Evolutionary conservation across 495 filamentous ascomycete genomes (phyloP).

Genomic region (Penicillium verhagenii): DNA sequence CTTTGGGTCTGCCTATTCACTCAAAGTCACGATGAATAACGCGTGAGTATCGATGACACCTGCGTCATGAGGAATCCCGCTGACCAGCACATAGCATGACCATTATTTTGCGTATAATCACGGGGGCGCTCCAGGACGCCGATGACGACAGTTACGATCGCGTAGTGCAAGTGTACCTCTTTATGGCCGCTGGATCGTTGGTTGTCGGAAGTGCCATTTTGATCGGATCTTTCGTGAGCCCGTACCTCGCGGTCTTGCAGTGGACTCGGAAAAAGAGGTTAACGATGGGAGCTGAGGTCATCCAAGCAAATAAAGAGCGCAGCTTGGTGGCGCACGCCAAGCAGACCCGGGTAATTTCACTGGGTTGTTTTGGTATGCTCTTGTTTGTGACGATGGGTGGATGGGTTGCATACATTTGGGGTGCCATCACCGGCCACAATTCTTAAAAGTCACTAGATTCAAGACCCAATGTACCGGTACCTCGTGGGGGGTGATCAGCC

Average conservation of each 20-base stretch:
- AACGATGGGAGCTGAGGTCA: constrained; percentile 26
- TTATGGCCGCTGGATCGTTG: constrained; percentile 30
- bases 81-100: constrained; percentile 35
- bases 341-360: constrained; percentile 26
- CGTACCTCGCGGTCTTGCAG: constrained; percentile 34
- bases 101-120: constrained; percentile 45
- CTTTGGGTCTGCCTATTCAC: constrained; percentile 43
- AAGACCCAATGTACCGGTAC: constrained; percentile 1
- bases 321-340: constrained; percentile 20
- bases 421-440: constrained; percentile 40
- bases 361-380: constrained; percentile 31
- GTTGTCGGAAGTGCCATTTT: constrained; percentile 32
- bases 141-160: constrained; percentile 39
- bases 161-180: constrained; percentile 41
- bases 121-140: constrained; percentile 43
- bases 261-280: constrained; percentile 43
- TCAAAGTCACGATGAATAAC: constrained; percentile 49
- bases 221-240: constrained; percentile 20
- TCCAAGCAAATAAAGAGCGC: constrained; percentile 26
- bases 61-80: not conserved
- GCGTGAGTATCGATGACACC: constrained; percentile 24
- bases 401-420: constrained; percentile 48
- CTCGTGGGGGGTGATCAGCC: constrained; percentile 2
- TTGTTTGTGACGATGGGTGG: constrained; percentile 31
- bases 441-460: constrained; percentile 24